Evolutionary conservation across 768 basidiomycete species (phyloP).

Genomic region (Phallus indusiatus): DNA sequence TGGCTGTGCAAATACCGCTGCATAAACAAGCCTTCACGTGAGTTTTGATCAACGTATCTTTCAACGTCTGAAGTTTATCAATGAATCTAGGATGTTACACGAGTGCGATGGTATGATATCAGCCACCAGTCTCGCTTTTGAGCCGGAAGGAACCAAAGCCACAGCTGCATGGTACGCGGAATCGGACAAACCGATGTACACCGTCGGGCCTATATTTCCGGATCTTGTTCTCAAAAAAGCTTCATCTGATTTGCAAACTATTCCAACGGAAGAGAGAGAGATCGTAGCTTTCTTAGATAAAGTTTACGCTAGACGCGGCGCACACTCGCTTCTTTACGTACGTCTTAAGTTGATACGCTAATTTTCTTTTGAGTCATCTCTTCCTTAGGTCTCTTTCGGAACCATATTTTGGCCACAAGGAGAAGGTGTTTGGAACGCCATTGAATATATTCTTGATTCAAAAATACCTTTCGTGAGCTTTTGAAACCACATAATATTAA

Average conservation of each 20-base stretch:
- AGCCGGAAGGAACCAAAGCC: conserved; percentile 10
- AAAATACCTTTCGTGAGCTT: conserved; percentile 19
- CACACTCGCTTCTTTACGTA: conserved; percentile 16
- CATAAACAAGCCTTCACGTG: too few species aligned
- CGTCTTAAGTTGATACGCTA: not conserved
- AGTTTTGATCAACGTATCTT: conserved; percentile 1
- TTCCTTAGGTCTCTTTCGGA: conserved; percentile 17
- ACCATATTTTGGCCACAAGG: conserved; percentile 14
- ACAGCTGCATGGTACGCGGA: conserved; percentile 10
- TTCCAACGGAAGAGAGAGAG: conserved; percentile 8
- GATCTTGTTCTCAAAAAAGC: not conserved
- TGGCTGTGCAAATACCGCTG: too few species aligned
- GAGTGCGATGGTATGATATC: conserved; percentile 14
- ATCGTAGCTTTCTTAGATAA: conserved; percentile 14
- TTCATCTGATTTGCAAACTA: conserved; percentile 3
- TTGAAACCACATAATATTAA: too few species aligned
- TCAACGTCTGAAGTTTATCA: not conserved
- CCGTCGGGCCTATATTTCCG: conserved; percentile 14
- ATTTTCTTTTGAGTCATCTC: not conserved
- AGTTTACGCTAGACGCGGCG: conserved; percentile 7
- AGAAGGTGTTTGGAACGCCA: conserved; percentile 13
- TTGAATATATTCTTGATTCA: conserved; percentile 15
- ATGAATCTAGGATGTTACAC: not conserved
- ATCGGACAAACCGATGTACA: conserved; percentile 5
- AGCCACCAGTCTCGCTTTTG: conserved; percentile 7